Evolutionary conservation across 768 basidiomycete species (phyloP), one percentile per base, ranked within the genome.

Genomic region (Termitomyces heimii): DNA sequence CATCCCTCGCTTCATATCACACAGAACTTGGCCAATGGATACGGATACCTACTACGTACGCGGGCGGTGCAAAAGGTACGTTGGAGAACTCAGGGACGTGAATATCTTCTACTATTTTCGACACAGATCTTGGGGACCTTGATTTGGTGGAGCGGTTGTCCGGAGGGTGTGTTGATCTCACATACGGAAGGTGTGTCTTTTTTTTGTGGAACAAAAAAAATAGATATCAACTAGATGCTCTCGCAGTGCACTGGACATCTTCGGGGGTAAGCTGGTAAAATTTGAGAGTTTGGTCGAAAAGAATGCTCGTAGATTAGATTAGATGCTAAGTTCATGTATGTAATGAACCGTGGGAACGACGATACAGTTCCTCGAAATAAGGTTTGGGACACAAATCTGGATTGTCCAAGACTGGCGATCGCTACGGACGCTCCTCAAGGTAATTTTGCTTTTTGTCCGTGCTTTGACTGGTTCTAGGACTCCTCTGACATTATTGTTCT

Each of bases 1-100:
- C 22, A 20, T 31, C 24, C 45, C 24, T 34, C 46, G n/a, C 44
- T 56, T 69, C 39, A 67, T 62, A 10, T 28, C 20, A 29, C 47
- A 9, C 39, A 98, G 94, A 80, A 56, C 82, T 98, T 0, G 95
- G 94, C 0, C 80, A 94, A 74, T 98, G 95, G 96, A 88, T 86
- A 14, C 79, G 71, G 1, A 89, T 98, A 60, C 93, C 94, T 1
- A 92, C 92, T 0, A 98, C 97, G 10, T 99, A 99, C 68, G 97
- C 97, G 0, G 97, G 97, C 2, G 97, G 97, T 12, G 97, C 97
- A 2, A 91, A 85, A 76, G 84, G 95, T 92, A 67, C 32, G 48
- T 42, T 39, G 63, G 60, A 22, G n/a, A 8, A 53, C 37, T 45
- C 45, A 43, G 32, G 3, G 35, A n/a, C 18, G 18, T 32, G 24